phyloP scores from a whole-genome alignment of 192 early-diverging fungal genomes.

The Nowakowskiella sp. region DNA sequence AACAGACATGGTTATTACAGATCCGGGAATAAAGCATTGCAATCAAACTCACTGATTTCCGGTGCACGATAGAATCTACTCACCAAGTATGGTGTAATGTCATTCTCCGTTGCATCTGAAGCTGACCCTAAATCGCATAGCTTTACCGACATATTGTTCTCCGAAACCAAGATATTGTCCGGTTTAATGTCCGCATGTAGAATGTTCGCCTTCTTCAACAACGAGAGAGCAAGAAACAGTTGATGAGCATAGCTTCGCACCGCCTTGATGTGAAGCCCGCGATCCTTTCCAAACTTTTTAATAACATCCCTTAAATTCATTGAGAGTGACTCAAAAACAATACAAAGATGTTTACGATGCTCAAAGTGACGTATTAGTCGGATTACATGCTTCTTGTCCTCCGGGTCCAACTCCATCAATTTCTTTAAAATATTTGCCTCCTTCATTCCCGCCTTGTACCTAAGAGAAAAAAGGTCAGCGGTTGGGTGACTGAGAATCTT shows the following conservation, averaged over 20 bases:
- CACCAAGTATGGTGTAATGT: conserved; percentile 93
- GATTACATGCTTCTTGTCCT: conserved; percentile 83
- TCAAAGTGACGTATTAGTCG: conserved; percentile 78
- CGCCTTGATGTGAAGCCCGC: conserved; percentile 87
- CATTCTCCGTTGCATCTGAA: conserved; percentile 76
- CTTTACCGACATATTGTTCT: conserved; percentile 70
- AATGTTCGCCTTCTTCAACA: conserved; percentile 72
- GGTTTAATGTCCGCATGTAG: conserved; percentile 98
- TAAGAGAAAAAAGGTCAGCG: conserved; percentile 17
- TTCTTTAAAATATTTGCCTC: conserved; percentile 87
- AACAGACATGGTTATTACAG: background rate
- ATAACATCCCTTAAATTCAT: conserved; percentile 89
- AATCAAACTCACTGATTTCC: conserved; percentile 70
- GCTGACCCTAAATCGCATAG: conserved; percentile 94
- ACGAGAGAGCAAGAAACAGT: conserved; percentile 73
- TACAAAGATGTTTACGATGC: conserved; percentile 81
- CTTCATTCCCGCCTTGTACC: conserved; percentile 78
- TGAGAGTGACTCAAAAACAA: conserved; percentile 89
- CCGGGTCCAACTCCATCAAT: conserved; percentile 73
- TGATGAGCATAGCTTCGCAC: conserved; percentile 88
- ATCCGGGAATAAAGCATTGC: background rate
- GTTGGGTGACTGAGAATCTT: background rate
- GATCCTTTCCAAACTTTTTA: conserved; percentile 91
- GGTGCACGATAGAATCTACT: conserved; percentile 94
- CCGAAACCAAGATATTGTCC: conserved; percentile 90